Conservation (phyloP, 495 filamentous ascomycete genomes). For the Xylaria cubensis region DNA sequence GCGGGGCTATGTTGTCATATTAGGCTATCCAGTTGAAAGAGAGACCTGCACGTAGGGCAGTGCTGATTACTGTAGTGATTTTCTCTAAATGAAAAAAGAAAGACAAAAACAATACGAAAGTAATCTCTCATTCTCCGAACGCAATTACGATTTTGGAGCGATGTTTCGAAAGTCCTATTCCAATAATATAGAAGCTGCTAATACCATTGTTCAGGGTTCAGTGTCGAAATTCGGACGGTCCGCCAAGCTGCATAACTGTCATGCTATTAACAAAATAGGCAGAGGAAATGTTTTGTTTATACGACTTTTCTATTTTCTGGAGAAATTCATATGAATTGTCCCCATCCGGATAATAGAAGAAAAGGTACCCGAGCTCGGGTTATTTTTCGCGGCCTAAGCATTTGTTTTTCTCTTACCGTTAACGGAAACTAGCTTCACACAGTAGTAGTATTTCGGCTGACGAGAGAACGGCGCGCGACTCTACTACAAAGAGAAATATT, state of each 20-base stretch:
- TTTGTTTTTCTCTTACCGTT: neutral
- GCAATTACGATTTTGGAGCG: neutral
- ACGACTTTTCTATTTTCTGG: neutral
- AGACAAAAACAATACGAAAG: neutral
- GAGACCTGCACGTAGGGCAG: neutral
- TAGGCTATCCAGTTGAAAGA: neutral
- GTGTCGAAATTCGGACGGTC: neutral
- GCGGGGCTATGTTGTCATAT: constrained; percentile 7
- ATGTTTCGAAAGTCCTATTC: neutral
- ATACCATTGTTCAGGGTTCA: neutral
- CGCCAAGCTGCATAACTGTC: constrained; percentile 12
- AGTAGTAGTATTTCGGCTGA: neutral
- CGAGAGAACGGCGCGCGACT: neutral
- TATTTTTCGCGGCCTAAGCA: neutral
- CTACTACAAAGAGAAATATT: neutral
- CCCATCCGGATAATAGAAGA: neutral
- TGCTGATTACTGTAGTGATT: neutral
- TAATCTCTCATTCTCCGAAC: neutral
- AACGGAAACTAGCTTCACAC: neutral
- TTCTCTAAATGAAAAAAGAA: neutral
- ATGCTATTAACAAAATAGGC: neutral
- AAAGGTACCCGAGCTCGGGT: neutral
- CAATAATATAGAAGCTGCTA: neutral
- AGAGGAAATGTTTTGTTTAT: neutral
- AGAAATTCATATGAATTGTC: neutral